Conservation (phyloP, 257 asterid species). For the Primulina eburnea region DNA sequence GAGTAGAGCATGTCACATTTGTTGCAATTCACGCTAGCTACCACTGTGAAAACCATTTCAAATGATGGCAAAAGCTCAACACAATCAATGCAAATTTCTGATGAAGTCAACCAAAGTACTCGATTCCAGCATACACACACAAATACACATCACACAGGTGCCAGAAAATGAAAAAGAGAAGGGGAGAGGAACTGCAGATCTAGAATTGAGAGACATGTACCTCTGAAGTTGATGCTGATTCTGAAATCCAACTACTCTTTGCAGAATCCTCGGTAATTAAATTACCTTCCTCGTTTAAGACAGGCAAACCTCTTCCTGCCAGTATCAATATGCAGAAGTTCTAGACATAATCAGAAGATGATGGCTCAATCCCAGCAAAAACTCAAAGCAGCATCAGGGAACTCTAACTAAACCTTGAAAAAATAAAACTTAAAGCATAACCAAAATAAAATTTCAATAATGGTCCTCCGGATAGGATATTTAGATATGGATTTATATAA, state of each 20-base stretch:
- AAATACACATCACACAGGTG: neutral
- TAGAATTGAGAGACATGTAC: slow-evolving; percentile 28
- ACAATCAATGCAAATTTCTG: neutral
- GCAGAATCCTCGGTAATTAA: slow-evolving; percentile 61
- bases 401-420: neutral
- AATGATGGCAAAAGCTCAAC: neutral
- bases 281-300: slow-evolving; percentile 83
- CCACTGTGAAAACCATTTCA: neutral
- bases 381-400: neutral
- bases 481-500: neutral
- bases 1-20: no score
- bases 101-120: neutral
- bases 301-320: slow-evolving; percentile 82
- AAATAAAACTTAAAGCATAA: slow-evolving; percentile 9
- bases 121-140: neutral
- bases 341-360: neutral
- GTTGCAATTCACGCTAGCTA: neutral
- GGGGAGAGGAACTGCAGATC: neutral
- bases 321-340: slow-evolving; percentile 12
- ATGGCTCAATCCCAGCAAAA: slow-evolving; percentile 11
- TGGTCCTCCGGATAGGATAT: neutral
- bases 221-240: slow-evolving; percentile 71
- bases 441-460: neutral
- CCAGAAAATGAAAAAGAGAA: neutral
- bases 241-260: slow-evolving; percentile 53